Percentiles rank a stretch among this genome's conserved stretches.
phyloP scores from a whole-genome alignment of 805 yeast species.

The Candida sakaeoensis region DNA sequence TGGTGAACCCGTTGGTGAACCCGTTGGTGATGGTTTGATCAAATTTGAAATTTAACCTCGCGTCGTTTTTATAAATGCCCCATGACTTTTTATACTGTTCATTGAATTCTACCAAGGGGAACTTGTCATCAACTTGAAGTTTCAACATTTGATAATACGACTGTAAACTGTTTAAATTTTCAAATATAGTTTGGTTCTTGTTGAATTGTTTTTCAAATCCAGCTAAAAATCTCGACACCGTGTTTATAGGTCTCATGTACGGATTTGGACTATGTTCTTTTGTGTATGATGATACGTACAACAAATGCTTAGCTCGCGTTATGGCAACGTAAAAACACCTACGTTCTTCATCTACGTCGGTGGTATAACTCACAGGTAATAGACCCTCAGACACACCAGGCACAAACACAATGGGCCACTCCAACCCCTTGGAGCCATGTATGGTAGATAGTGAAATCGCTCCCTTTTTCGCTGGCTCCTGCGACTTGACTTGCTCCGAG shows the following conservation, averaged over 20 bases:
- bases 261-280: constrained; percentile 5
- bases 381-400: constrained; percentile 67
- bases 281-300: constrained; percentile 40
- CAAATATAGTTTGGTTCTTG: constrained; percentile 17
- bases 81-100: constrained; percentile 14
- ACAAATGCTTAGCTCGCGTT: constrained; percentile 69
- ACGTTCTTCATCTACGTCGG: constrained; percentile 66
- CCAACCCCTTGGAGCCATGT: constrained; percentile 91
- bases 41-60: background rate
- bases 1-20: constrained; percentile 5
- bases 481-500: constrained; percentile 13
- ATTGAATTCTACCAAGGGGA: constrained; percentile 9
- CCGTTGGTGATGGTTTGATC: background rate
- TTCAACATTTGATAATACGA: constrained; percentile 17
- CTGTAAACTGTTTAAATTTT: constrained; percentile 12
- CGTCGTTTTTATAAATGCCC: constrained; percentile 6
- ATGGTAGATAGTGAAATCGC: constrained; percentile 65
- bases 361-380: constrained; percentile 57
- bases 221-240: constrained; percentile 27
- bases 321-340: constrained; percentile 84
- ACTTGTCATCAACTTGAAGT: constrained; percentile 1
- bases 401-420: constrained; percentile 90
- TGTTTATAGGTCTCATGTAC: constrained; percentile 18
- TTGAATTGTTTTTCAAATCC: constrained; percentile 10
- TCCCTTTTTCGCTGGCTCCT: constrained; percentile 6